Base-by-base conservation (phyloP, 169 alveolate species). In the Condylostoma magnum region DNA sequence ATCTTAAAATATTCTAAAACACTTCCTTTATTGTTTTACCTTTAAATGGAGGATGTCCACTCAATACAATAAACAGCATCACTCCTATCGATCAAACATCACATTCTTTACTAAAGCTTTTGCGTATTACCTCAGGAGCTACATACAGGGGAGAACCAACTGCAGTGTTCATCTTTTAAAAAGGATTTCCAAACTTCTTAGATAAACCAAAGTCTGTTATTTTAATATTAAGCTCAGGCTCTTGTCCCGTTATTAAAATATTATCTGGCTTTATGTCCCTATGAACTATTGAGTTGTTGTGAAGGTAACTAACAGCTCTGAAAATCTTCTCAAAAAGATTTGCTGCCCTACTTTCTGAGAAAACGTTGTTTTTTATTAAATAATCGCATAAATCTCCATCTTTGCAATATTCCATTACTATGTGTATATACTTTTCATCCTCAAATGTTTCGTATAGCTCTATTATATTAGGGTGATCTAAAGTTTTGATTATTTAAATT, bases 331-430 rank as follows among this genome's bases (percentile, higher is more conserved):
- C 33, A 48, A 89, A 76, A 8, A 89, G 77, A 8, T 52, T 50
- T n/a, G 89, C 91, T 3, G 93, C 90, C 57, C 89, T 91, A 6
- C 76, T 68, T 63, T 92, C 95, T 43, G 76, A 60, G 38, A 92
- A 76, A 43, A 43, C 76, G 31, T 43, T 36, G 30, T 70, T 75
- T 44, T 85, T 58, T 0, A 84, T 89, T 18, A 89, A 85, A 36
- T 81, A 76, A 56, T 90, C 95, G 56, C 83, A 90, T 56, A 90
- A 76, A 52, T 90, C 95, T 41, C 95, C 93, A 27, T 89, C 91
- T 25, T 71, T 57, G 18, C 83, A 76, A 60, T 82, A 80, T 71
- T 90, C 95, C 76, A 85, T 90, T 8, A 90, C 87, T 27, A 90
- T 67, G 65, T 80, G 87, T 30, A 86, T 67, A 41, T 77, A 55